Conservation (phyloP, 176 grass and related monocot genomes). For the Rhynchospora breviuscula region DNA sequence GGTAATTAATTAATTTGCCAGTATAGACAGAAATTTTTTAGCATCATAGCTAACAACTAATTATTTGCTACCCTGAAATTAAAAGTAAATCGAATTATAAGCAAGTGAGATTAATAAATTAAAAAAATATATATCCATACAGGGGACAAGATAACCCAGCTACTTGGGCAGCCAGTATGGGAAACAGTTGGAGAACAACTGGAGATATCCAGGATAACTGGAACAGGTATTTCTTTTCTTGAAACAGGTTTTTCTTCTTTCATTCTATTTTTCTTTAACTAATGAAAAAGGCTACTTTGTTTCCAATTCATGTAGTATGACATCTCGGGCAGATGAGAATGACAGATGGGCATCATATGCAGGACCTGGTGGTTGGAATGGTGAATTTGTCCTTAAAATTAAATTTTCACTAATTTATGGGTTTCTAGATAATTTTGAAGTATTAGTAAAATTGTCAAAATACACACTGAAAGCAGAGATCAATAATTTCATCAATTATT, state of each 20-base stretch:
- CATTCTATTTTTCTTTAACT: not conserved
- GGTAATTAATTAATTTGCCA: slow-evolving; percentile 32
- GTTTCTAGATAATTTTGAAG: not conserved
- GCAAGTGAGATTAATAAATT: not conserved
- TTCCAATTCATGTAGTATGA: slow-evolving; percentile 50
- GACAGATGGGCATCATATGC: slow-evolving; percentile 87
- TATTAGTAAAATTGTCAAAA: not conserved
- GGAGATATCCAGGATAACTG: slow-evolving; percentile 81
- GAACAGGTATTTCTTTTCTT: slow-evolving; percentile 41
- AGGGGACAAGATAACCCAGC: slow-evolving; percentile 79
- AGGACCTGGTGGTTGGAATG: slow-evolving; percentile 86
- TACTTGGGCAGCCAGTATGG: slow-evolving; percentile 67
- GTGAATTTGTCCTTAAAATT: slow-evolving; percentile 29
- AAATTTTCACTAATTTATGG: not conserved
- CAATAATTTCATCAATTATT: not conserved
- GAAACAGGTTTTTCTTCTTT: not conserved
- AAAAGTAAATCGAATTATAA: not conserved
- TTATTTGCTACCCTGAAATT: not conserved
- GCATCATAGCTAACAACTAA: not conserved
- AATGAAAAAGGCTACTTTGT: not conserved
- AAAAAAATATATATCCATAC: not conserved
- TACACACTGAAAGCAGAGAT: not conserved
- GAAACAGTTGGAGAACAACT: slow-evolving; percentile 99
- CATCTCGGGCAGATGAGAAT: slow-evolving; percentile 81
- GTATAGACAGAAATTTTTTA: not conserved